Evolutionary conservation across 441 rosid genomes (phyloP).

Genomic region (Populus hybrid): DNA sequence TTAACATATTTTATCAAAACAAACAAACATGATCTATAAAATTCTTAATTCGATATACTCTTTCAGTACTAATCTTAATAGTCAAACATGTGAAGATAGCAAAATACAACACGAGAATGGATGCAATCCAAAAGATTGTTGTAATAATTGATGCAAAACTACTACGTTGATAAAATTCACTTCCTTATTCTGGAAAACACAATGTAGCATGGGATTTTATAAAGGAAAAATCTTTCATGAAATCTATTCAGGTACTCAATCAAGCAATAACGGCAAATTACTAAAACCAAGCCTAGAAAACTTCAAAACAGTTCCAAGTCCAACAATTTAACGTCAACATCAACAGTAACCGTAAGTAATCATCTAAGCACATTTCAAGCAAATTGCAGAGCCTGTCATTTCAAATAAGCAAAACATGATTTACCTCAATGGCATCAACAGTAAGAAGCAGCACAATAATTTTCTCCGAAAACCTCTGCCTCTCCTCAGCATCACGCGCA

Average conservation of each 20-base stretch:
- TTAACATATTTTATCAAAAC: background rate
- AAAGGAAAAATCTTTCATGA: background rate
- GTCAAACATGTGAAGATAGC: background rate
- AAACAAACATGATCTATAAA: background rate
- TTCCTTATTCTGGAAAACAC: background rate
- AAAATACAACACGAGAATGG: background rate
- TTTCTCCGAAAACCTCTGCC: constrained; percentile 70
- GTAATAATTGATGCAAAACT: background rate
- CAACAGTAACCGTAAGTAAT: background rate
- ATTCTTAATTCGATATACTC: background rate
- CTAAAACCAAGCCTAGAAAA: background rate
- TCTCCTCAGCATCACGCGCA: constrained; percentile 73
- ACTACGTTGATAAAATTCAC: background rate
- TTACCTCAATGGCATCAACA: constrained; percentile 94
- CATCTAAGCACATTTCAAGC: background rate
- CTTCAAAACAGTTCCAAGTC: background rate
- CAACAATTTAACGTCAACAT: background rate
- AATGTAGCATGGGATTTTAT: background rate
- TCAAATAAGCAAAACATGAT: background rate
- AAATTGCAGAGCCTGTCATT: background rate
- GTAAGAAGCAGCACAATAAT: constrained; percentile 93
- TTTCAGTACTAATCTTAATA: background rate
- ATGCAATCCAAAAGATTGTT: background rate
- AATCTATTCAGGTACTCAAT: background rate
- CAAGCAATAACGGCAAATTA: no score